Conservation (phyloP, 2,329 filamentous ascomycete genomes). For the Epichloe amarillans region DNA sequence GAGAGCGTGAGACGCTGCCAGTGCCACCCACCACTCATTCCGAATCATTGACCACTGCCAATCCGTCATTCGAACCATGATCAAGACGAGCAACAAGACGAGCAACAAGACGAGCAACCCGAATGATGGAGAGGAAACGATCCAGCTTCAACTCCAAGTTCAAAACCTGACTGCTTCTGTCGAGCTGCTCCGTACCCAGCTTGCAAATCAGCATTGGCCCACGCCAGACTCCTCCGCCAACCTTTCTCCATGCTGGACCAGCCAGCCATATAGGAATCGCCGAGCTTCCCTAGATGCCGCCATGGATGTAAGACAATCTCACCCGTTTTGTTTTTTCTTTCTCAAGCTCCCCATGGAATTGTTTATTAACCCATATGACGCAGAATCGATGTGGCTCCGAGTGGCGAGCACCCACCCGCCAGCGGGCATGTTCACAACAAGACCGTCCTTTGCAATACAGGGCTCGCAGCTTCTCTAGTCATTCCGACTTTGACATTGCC, state of each 20-base stretch:
- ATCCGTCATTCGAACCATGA: too few relatives aligned
- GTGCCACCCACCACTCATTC: too few relatives aligned
- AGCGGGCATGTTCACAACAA: conserved; percentile 17
- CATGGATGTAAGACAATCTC: conserved; percentile 3
- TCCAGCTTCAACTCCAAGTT: not conserved
- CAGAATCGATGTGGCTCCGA: conserved; percentile 1
- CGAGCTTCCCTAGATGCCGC: not conserved
- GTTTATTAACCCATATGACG: not conserved
- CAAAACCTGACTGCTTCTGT: not conserved
- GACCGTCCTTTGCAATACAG: conserved; percentile 23
- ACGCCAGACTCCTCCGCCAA: not conserved
- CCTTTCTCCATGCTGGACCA: not conserved
- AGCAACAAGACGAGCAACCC: not conserved
- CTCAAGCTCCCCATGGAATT: not conserved
- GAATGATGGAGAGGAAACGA: not conserved
- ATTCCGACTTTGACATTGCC: conserved; percentile 22
- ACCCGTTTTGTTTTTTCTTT: not conserved
- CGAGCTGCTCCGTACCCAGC: not conserved
- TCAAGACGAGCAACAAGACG: not conserved
- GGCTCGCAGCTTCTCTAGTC: conserved; percentile 30
- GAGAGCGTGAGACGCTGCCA: too few relatives aligned
- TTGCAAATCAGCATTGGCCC: not conserved
- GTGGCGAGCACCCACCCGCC: conserved; percentile 9
- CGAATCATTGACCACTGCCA: too few relatives aligned
- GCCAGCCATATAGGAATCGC: not conserved